phyloP scores from a whole-genome alignment of 495 filamentous ascomycete genomes.

The Echria macrotheca region DNA sequence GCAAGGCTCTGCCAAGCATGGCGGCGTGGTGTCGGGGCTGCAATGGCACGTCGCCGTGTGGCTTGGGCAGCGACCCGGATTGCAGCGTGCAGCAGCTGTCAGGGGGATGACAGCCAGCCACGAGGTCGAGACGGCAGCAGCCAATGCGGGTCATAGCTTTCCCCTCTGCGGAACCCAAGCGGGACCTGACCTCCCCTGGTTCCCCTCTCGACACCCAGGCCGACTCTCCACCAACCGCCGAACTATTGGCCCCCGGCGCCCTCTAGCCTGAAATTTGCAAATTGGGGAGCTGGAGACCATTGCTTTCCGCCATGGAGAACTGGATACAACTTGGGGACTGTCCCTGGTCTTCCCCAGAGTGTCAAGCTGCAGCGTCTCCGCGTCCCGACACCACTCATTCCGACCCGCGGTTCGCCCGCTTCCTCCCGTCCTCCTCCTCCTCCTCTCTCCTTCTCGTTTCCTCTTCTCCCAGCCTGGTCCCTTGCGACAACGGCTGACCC shows the following conservation, averaged over 20 bases:
- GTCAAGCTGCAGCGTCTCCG: background rate
- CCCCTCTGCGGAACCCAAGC: background rate
- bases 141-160: slow-evolving; percentile 11
- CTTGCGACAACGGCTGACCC: background rate
- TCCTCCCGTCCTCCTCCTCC: background rate
- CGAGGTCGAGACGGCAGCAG: slow-evolving; percentile 7
- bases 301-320: background rate
- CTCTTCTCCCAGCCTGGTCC: background rate
- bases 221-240: background rate
- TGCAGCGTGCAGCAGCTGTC: background rate
- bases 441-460: background rate
- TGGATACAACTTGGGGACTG: slow-evolving; percentile 5
- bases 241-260: slow-evolving; percentile 9
- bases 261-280: slow-evolving; percentile 17
- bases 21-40: too few relatives aligned
- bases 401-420: background rate
- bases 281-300: slow-evolving; percentile 8
- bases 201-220: background rate
- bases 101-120: background rate
- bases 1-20: background rate
- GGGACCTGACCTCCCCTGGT: background rate
- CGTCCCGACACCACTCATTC: background rate
- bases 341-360: background rate
- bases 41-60: too few relatives aligned
- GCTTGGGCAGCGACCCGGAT: background rate